Percentiles rank a stretch among this genome's conserved stretches.
These are phyloP conservation scores for Mucor velutinosus DNA, from an alignment of 371 early-diverging fungal genomes.

Conservation along the genomic window DNA sequence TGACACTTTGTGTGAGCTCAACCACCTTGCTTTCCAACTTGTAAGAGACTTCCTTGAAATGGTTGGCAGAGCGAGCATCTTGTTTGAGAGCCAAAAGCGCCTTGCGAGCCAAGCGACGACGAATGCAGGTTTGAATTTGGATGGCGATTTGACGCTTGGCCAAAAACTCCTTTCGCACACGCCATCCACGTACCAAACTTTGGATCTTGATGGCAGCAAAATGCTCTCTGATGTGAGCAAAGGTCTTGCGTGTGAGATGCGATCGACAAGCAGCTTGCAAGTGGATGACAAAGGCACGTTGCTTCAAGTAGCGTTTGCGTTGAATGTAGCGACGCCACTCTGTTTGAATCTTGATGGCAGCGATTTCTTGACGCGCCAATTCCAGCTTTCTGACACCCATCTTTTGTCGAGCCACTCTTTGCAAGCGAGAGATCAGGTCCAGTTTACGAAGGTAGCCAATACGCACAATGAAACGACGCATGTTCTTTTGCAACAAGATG, in stretches of 20 bases:
- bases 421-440: constrained; percentile 57
- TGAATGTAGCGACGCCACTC: constrained; percentile 69
- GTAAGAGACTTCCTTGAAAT: constrained; percentile 90
- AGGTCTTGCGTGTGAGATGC: constrained; percentile 56
- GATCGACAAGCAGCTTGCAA: constrained; percentile 59
- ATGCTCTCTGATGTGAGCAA: constrained; percentile 56
- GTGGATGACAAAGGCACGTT: constrained; percentile 33
- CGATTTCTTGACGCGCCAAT: constrained; percentile 64
- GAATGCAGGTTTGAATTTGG: constrained; percentile 78
- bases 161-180: constrained; percentile 62
- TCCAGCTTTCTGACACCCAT: constrained; percentile 60
- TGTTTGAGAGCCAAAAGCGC: constrained; percentile 66
- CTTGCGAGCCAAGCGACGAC: constrained; percentile 71
- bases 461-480: constrained; percentile 75
- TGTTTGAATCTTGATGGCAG: constrained; percentile 80
- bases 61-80: constrained; percentile 88
- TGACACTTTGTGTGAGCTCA: constrained; percentile 86
- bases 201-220: constrained; percentile 83
- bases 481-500: constrained; percentile 88
- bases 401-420: constrained; percentile 65
- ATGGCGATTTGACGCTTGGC: constrained; percentile 58
- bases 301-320: constrained; percentile 51
- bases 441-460: constrained; percentile 68
- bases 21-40: constrained; percentile 95
- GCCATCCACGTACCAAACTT: constrained; percentile 61